Base-by-base conservation (phyloP, 345 rosid genomes). In the Garcia nutans region DNA sequence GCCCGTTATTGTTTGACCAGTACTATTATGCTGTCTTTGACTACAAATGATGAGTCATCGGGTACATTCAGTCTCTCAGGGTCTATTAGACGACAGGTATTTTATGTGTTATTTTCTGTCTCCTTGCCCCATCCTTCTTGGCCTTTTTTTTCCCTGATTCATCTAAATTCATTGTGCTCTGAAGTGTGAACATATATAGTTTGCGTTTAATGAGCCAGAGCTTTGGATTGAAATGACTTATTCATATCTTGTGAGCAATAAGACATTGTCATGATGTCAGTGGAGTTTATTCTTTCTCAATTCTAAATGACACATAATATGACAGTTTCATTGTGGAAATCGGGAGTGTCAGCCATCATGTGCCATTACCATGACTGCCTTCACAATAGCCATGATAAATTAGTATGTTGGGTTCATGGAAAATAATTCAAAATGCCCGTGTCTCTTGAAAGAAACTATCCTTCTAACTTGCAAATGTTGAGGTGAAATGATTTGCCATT, bases 21-120 rank as follows among this genome's bases (percentile, higher is more conserved):
- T 84, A 93, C 99, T 10, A 85, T 95, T 78, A 95, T 95, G 94
- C 89, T 95, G 77, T 96, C 97, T 78, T 87, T 93, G 74, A 90
- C 98, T n/a, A 93, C 98, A 20, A 88, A 90, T 79, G 81, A 90
- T 75, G 93, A 87, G 47, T 82, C 87, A 41, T 88, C 94, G 8
- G 97, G 99, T 15, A 88, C 90, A 76, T 96, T 96, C 78, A 87
- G 85, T 74, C 88, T 96, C 77, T 96, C 99, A 24, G 99, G 99
- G 77, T 96, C 99, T 24, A 86, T 96, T 72, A 91, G 99, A 84
- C 84, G 99, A 81, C 99, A 93, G 93, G 99, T 95, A 82, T 20
- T 42, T 61, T 23, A 24, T 8, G 13, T 41, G 15, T 63, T 8
- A 1, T 63, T 1, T 68, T 58, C 12, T 67, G 11, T 44, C 69